These are phyloP conservation scores for Phalaenopsis equestris DNA, from an alignment of 106 monocot genomes.

Conservation along the genomic window DNA sequence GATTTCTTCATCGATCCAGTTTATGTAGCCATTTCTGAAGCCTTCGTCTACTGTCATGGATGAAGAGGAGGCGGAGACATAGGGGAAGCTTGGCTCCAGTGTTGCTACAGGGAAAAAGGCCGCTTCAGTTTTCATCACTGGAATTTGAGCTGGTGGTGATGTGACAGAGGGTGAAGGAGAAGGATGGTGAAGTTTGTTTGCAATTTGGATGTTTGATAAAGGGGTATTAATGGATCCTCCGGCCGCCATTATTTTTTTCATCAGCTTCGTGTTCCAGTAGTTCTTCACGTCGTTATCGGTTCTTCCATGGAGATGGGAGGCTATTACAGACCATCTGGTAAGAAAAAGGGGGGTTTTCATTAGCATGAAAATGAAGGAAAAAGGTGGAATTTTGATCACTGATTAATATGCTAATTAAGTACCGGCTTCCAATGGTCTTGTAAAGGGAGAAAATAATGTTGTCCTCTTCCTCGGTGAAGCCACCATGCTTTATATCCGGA, in stretches of 20 bases:
- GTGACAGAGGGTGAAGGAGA: background rate
- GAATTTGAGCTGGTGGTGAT: background rate
- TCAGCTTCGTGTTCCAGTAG: conserved; percentile 60
- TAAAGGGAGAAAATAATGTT: conserved; percentile 55
- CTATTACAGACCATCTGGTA: conserved; percentile 41
- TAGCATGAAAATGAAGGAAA: background rate
- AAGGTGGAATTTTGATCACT: background rate
- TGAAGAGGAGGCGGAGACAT: background rate
- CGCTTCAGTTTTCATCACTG: background rate
- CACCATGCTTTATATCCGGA: conserved; percentile 65
- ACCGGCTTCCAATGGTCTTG: conserved; percentile 57
- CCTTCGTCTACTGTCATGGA: conserved; percentile 5
- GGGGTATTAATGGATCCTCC: background rate
- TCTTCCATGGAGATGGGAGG: conserved; percentile 42
- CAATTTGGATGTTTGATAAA: background rate
- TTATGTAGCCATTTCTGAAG: too few relatives aligned
- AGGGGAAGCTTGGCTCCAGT: background rate
- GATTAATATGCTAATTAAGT: background rate
- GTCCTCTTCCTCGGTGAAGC: conserved; percentile 67
- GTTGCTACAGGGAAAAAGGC: background rate
- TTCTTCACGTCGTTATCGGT: conserved; percentile 72
- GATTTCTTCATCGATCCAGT: background rate
- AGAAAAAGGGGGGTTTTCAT: background rate
- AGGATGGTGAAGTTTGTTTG: background rate
- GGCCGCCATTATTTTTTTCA: conserved; percentile 20